These are phyloP conservation scores for Hansfordia pulvinata DNA, from an alignment of 2,329 filamentous ascomycete genomes.

Conservation along the genomic window DNA sequence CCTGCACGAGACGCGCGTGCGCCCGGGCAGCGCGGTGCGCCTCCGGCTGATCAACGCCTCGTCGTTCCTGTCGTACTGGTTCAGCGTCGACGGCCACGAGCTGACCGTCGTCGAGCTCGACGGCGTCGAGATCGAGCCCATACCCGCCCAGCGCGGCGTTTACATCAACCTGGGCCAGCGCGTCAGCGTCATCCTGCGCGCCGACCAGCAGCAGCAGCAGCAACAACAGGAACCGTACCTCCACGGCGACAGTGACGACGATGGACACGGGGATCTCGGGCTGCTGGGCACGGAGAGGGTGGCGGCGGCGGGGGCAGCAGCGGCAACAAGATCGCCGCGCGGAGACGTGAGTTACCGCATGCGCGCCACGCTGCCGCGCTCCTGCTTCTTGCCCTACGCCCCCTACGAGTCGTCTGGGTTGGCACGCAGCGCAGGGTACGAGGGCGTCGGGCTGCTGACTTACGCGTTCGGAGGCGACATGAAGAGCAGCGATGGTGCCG, in stretches of 20 bases:
- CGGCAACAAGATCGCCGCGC: too few relatives aligned
- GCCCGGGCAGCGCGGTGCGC: slow-evolving; percentile 13
- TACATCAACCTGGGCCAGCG: slow-evolving; percentile 25
- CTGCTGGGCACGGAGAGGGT: too few relatives aligned
- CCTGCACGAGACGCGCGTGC: slow-evolving; percentile 17
- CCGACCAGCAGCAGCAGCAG: slow-evolving; percentile 16
- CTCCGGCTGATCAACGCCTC: slow-evolving; percentile 25
- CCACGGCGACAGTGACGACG: too few relatives aligned
- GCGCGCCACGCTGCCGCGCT: slow-evolving; percentile 18
- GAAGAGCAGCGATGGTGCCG: slow-evolving; percentile 5
- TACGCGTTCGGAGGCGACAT: too few relatives aligned
- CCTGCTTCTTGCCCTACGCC: slow-evolving; percentile 20
- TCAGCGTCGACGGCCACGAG: slow-evolving; percentile 23
- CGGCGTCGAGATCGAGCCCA: slow-evolving; percentile 22
- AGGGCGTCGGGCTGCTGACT: slow-evolving; percentile 15
- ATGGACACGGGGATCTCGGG: too few relatives aligned
- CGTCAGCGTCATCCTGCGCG: slow-evolving; percentile 19
- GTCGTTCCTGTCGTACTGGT: slow-evolving; percentile 22
- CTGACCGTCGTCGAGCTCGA: slow-evolving; percentile 24
- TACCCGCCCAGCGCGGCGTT: slow-evolving; percentile 16
- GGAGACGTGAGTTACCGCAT: too few relatives aligned
- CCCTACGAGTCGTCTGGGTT: slow-evolving; percentile 17
- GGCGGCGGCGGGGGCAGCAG: too few relatives aligned
- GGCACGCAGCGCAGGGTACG: slow-evolving; percentile 11
- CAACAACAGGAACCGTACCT: too few relatives aligned